Base-by-base conservation (phyloP, 2,329 filamentous ascomycete species). In the Laburnicola sp. region DNA sequence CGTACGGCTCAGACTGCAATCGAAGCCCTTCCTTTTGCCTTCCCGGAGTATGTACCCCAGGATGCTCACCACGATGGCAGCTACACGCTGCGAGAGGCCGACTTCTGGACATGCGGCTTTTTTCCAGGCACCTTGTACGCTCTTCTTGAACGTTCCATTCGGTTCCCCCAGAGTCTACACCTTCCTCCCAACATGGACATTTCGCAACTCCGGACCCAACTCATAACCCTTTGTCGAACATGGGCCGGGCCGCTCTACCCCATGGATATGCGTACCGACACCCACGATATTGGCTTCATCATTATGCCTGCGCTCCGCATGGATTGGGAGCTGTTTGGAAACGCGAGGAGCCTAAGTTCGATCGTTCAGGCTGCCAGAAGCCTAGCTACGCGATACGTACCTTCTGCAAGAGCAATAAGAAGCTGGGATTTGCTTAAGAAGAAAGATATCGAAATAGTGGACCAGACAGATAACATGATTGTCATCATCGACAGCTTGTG, bases 61-160 rank as follows among this genome's bases (percentile, higher is more conserved):
- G 47, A 59, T 3, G n/a, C 3, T 2, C 48, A 32, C 5, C 35
- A 49, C 23, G 50, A 56, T 43, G 59, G 58, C 7, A 61, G 57
- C 10, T 79, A 78, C 50, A 67, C 74, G 16, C 74, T 77, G 47
- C 62, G 73, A 11, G 60, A 67, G 10, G 54, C 69, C 0, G 65
- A 72, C 7, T 77, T 77, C 50, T 79, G 76, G 76, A 78, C 76
- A 0, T 76, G 72, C 1, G 76, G 76, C 0, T 78, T 79, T 65
- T 79, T 79, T 50, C 76, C 76, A 0, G 76, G 76, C 0, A 67
- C 65, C 3, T 55, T 78, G 0, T 75, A 77, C 46, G 59, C 74
- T 1, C 64, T 79, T 0, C 62, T 76, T 8, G 65, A 74, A 45
- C 16, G 26, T 8, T 42, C 65, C 37, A 57, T 69, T 32, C 68